phyloP scores from a whole-genome alignment of 2,329 filamentous ascomycete genomes.

The Hymenoscyphus repandus region DNA sequence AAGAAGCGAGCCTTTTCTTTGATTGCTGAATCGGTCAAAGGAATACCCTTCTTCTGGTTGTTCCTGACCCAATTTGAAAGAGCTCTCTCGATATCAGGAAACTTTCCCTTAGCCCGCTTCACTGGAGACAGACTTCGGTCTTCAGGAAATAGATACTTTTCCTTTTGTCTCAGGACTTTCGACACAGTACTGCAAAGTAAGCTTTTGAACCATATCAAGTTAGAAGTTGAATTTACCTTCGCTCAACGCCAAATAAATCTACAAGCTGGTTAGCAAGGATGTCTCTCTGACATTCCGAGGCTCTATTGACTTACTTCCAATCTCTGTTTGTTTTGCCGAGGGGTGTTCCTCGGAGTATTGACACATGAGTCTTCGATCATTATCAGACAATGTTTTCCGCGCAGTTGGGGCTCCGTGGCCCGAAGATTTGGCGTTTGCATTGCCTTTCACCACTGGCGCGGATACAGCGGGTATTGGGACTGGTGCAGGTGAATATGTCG shows the following conservation, averaged over 20 bases:
- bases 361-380: conserved; percentile 89
- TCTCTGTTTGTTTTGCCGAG: conserved; percentile 89
- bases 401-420: conserved; percentile 57
- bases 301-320: conserved; percentile 61
- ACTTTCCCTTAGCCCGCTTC: conserved; percentile 79
- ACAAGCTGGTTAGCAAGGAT: conserved; percentile 31
- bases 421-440: conserved; percentile 42
- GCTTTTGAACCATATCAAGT: conserved; percentile 17
- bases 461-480: conserved; percentile 49
- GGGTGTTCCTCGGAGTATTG: conserved; percentile 88
- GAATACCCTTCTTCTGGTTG: conserved; percentile 67
- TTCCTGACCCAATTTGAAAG: conserved; percentile 84
- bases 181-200: conserved; percentile 77
- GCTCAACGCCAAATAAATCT: conserved; percentile 90
- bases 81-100: conserved; percentile 86
- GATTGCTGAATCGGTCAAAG: conserved; percentile 75
- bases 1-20: conserved; percentile 81
- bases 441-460: conserved; percentile 39
- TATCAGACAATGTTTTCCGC: conserved; percentile 83
- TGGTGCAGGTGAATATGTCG: conserved; percentile 55
- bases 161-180: conserved; percentile 89
- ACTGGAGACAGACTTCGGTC: conserved; percentile 74
- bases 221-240: conserved; percentile 63
- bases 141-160: conserved; percentile 83
- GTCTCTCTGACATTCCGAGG: neutral